phyloP scores from a whole-genome alignment of 345 rosid genomes.

The Ceriops decandra region DNA sequence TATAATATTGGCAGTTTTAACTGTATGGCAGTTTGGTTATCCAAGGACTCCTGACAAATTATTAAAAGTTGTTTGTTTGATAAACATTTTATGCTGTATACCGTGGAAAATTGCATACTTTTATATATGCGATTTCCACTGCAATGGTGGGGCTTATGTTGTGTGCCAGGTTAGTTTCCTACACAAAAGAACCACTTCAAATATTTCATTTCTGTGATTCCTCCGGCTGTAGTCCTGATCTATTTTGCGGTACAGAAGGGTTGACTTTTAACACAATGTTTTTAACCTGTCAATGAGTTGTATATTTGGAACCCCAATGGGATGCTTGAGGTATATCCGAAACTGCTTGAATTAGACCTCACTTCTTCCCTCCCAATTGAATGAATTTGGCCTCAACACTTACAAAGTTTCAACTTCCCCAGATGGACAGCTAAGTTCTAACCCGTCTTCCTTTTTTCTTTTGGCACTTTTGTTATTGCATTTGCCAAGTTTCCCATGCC shows the following conservation, averaged over 20 bases:
- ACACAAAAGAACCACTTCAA: constrained; percentile 24
- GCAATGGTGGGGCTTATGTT: constrained; percentile 32
- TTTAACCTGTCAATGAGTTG: constrained; percentile 42
- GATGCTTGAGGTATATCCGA: constrained; percentile 1
- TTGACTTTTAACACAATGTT: constrained; percentile 23
- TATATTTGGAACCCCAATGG: constrained; percentile 22
- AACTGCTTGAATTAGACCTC: neutral
- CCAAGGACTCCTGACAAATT: constrained; percentile 6
- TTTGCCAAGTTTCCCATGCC: no score
- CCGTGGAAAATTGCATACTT: constrained; percentile 12
- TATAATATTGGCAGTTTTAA: neutral
- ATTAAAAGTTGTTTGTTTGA: neutral
- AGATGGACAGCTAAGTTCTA: no score
- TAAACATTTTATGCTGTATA: constrained; percentile 11
- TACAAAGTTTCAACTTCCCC: neutral
- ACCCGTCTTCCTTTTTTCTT: no score
- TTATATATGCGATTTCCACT: constrained; percentile 17
- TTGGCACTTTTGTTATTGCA: no score
- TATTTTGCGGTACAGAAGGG: constrained; percentile 19
- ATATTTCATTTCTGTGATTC: constrained; percentile 23
- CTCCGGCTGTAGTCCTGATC: constrained; percentile 59
- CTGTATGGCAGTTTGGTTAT: neutral
- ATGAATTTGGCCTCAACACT: neutral
- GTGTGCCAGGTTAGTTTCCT: constrained; percentile 36
- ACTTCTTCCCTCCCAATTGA: no score